phyloP scores from a whole-genome alignment of 345 rosid genomes.

The Mercurialis annua region DNA sequence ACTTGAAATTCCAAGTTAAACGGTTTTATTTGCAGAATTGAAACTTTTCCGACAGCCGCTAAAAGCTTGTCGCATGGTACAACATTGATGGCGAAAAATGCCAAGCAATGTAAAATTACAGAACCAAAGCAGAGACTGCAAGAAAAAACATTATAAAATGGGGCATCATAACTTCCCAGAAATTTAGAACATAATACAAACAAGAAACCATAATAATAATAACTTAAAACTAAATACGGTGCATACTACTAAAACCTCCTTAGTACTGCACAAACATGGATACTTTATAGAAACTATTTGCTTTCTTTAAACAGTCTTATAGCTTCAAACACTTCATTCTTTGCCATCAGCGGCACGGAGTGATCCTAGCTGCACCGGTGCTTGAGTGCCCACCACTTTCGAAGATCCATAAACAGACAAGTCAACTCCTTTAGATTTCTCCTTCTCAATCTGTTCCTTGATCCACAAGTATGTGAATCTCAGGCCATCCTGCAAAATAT shows the following conservation, averaged over 20 bases:
- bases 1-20: neutral
- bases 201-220: constrained; percentile 13
- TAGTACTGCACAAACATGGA: constrained; percentile 5
- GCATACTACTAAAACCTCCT: neutral
- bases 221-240: neutral
- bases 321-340: constrained; percentile 42
- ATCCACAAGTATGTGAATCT: constrained; percentile 95
- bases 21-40: neutral
- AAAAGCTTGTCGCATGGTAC: neutral
- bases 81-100: neutral
- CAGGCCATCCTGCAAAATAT: constrained; percentile 70
- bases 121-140: constrained; percentile 6
- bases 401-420: constrained; percentile 80
- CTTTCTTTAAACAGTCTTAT: neutral
- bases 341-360: constrained; percentile 95
- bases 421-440: constrained; percentile 75
- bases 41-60: neutral
- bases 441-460: constrained; percentile 91
- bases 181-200: constrained; percentile 12
- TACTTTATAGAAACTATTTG: constrained; percentile 7
- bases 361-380: constrained; percentile 91
- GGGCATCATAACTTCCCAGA: constrained; percentile 23
- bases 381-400: constrained; percentile 98
- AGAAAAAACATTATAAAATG: constrained; percentile 14
- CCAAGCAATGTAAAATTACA: neutral